Evolutionary conservation across 345 rosid species (phyloP), one percentile per base, ranked within the genome.

Genomic region (rapeseed (Brassica napus)): DNA sequence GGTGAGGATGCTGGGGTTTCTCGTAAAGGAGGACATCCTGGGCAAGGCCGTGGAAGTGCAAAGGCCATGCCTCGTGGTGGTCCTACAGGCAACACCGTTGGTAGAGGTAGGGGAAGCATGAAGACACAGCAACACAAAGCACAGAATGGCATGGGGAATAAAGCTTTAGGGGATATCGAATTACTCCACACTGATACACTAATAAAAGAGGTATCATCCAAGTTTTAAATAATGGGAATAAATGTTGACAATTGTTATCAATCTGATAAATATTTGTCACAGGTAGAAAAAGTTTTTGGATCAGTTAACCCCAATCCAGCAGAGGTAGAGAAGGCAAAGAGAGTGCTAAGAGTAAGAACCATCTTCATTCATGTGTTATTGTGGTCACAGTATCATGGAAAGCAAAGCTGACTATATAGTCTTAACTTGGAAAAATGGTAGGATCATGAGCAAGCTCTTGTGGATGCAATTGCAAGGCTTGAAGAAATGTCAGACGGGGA

Each of bases 401-500:
- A 24, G 21, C 30, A 39, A 52, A 73, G 75, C 60, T 77, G 69
- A 58, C 12, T 69, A 23, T 34, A 31, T 49, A n/a, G 69, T 60
- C 35, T 37, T 37, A 39, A 26, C 62, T 54, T 54, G 72, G 58
- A 58, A 61, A 26, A 49, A 44, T 59, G 77, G 82, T 84, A 96
- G 99, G 94, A 96, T 31, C 98, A 93, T 52, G 98, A 93, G 82
- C 90, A 85, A 86, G 97, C 97, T 67, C 93, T 96, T 68, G 80
- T 90, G 11, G 91, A 88, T 23, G 99, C 98, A 44, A 96, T 96
- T 64, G 89, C 98, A 11, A 88, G 84, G 87, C 97, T 96, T 44
- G 95, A 92, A 84, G 97, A 89, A 82, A 92, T 94, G 60, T 92
- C 98, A 82, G 99, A 93, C 44, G 97, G 92, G 77, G 98, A 93